Evolutionary conservation across 1,139 yeast genomes (phyloP).

Genomic region (Taphrina pruni): DNA sequence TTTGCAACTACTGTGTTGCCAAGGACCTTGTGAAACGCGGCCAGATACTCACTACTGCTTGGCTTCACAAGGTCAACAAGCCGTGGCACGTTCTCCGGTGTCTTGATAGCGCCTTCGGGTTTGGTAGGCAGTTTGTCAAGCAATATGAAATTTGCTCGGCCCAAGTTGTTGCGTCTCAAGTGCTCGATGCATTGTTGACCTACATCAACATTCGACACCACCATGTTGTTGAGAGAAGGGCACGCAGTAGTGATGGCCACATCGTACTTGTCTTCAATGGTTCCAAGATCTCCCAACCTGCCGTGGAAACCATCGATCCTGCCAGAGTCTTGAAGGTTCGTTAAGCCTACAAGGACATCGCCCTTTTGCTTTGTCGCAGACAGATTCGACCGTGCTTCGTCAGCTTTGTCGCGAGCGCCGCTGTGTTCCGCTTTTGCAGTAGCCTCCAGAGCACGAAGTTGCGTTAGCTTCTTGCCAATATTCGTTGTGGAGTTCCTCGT

Average conservation of each 20-base stretch:
- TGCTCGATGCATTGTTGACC: slow-evolving; percentile 92
- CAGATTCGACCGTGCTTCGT: slow-evolving; percentile 67
- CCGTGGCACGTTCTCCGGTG: slow-evolving; percentile 80
- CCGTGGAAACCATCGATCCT: slow-evolving; percentile 77
- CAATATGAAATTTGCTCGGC: slow-evolving; percentile 87
- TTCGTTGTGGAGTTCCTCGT: background rate
- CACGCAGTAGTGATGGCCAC: slow-evolving; percentile 95
- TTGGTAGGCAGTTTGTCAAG: slow-evolving; percentile 74
- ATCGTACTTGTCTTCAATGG: slow-evolving; percentile 85
- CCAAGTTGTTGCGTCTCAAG: slow-evolving; percentile 79
- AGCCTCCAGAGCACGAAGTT: slow-evolving; percentile 59
- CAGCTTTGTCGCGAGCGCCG: slow-evolving; percentile 64
- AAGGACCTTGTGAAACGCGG: slow-evolving; percentile 88
- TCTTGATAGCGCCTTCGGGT: slow-evolving; percentile 64
- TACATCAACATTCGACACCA: slow-evolving; percentile 90
- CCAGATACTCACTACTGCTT: slow-evolving; percentile 68
- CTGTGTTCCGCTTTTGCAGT: slow-evolving; percentile 63
- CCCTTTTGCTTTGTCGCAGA: slow-evolving; percentile 69
- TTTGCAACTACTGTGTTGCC: slow-evolving; percentile 86
- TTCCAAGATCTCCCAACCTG: slow-evolving; percentile 86
- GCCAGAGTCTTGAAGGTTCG: slow-evolving; percentile 76
- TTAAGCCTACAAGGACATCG: slow-evolving; percentile 72
- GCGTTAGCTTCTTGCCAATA: slow-evolving; percentile 46
- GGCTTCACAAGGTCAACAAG: slow-evolving; percentile 82
- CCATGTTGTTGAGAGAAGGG: slow-evolving; percentile 88